Evolutionary conservation across 75 land plant genomes (phyloP).

Genomic region (Ceratopteris richardii): DNA sequence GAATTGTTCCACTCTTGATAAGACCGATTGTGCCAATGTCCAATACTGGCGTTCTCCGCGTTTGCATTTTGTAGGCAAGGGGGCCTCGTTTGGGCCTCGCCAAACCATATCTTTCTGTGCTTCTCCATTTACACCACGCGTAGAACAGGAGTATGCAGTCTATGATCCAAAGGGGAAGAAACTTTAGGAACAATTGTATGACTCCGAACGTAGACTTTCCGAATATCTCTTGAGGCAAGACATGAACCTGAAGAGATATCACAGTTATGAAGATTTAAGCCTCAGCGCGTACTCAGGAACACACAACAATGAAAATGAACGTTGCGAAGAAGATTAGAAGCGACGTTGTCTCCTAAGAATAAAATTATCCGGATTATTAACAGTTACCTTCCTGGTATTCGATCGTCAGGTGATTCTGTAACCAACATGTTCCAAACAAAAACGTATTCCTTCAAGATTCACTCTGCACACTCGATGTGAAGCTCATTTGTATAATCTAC

Average conservation of each 20-base stretch:
- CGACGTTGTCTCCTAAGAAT: no score
- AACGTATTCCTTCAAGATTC: no score
- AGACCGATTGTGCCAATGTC: constrained; percentile 62
- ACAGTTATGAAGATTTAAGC: no score
- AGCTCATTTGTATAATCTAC: no score
- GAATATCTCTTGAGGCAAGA: constrained; percentile 46
- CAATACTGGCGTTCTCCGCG: constrained; percentile 67
- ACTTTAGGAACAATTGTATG: constrained; percentile 17
- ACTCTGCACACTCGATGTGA: no score
- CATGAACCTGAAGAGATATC: constrained; percentile 39
- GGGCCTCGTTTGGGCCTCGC: constrained; percentile 48
- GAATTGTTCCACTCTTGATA: constrained; percentile 57
- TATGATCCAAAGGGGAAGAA: constrained; percentile 26
- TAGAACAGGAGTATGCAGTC: constrained; percentile 29
- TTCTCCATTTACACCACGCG: constrained; percentile 30
- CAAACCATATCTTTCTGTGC: constrained; percentile 44
- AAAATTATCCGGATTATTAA: no score
- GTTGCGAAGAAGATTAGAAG: no score
- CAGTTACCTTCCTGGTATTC: no score
- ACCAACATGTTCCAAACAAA: no score
- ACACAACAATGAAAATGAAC: no score
- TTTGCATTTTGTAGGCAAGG: constrained; percentile 43
- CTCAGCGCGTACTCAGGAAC: no score
- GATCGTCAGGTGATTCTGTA: no score
- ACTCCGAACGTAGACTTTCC: constrained; percentile 25